phyloP scores from a whole-genome alignment of 345 rosid species.

The Zanthoxylum bungeanum region DNA sequence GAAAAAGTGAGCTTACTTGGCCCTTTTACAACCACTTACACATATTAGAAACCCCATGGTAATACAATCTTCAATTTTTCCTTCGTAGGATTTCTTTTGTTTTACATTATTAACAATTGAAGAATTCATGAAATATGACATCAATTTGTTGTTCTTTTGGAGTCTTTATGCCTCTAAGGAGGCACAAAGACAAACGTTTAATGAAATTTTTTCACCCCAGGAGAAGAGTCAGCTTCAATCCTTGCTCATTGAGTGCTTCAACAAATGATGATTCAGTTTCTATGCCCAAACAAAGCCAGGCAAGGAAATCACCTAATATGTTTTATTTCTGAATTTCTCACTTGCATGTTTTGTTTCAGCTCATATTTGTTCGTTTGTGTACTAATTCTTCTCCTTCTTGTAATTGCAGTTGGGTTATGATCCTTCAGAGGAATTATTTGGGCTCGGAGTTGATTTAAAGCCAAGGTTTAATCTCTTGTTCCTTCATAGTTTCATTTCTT shows the following conservation, averaged over 20 bases:
- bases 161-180: conserved; percentile 35
- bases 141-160: conserved; percentile 27
- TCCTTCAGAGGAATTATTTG: conserved; percentile 75
- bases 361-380: background rate
- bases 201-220: conserved; percentile 19
- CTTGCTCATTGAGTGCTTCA: conserved; percentile 39
- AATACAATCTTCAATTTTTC: background rate
- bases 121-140: background rate
- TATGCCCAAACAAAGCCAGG: conserved; percentile 43
- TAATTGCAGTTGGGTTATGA: conserved; percentile 61
- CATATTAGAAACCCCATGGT: background rate
- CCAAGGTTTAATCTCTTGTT: conserved; percentile 40
- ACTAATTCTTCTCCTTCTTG: conserved; percentile 8
- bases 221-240: conserved; percentile 26
- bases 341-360: background rate
- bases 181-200: conserved; percentile 16
- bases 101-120: background rate
- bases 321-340: conserved; percentile 3
- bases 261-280: conserved; percentile 35
- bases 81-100: background rate
- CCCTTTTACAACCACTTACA: conserved; percentile 3
- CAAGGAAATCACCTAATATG: conserved; percentile 3
- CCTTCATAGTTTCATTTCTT: background rate
- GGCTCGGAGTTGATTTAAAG: conserved; percentile 55
- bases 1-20: background rate